Base-by-base conservation (phyloP, 2,329 filamentous ascomycete genomes). In the Tolypocladium amazonense region DNA sequence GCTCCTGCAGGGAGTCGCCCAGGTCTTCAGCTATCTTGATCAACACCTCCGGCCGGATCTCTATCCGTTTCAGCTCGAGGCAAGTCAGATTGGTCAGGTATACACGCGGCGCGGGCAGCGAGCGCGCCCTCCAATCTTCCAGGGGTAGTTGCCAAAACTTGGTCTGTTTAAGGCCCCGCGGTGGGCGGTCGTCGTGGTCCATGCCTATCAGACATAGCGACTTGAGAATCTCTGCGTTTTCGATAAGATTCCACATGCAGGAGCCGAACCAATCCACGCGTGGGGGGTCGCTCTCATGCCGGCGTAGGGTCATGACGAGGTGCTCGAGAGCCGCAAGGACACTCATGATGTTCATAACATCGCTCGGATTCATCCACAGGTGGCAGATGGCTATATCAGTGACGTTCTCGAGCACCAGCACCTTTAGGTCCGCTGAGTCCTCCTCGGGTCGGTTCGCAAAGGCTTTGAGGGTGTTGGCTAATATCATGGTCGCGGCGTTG, bases 381-480 rank as follows among this genome's bases (percentile, higher is more conserved):
- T 75, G 74, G 18, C 76, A 75, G 30, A 82, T 67, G 23, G 79
- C 75, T 11, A 75, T 72, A 61, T 82, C 79, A 8, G 76, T 77
- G 56, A 82, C 69, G 57, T 81, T 79, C 61, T 82, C 80, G 3
- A 83, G 62, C 1, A 81, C 78, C 45, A 83, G 67, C 0, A 76
- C 76, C 63, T 76, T 73, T 4, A 83, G 71, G 3, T 67, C 59
- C 38, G 70, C 69, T 11, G 76, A 75, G 57, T 75, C 73, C 59
- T 79, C 78, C 59, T 79, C 75, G 1, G 74, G 72, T 8, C 80
- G 73, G 37, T 71, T 68, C 3, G 75, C 75, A 57, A 82, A 70
- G 4, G 77, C 78, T 62, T 79, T 78, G 60, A 83, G 70, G 4
- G 77, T 80, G 59, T 80, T 82, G 57, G 79, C 79, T 20, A 83